Percentiles rank a stretch among this genome's conserved stretches.
Conservation (phyloP, 1,284 basidiomycete species). For the Moesziomyces sp. region DNA sequence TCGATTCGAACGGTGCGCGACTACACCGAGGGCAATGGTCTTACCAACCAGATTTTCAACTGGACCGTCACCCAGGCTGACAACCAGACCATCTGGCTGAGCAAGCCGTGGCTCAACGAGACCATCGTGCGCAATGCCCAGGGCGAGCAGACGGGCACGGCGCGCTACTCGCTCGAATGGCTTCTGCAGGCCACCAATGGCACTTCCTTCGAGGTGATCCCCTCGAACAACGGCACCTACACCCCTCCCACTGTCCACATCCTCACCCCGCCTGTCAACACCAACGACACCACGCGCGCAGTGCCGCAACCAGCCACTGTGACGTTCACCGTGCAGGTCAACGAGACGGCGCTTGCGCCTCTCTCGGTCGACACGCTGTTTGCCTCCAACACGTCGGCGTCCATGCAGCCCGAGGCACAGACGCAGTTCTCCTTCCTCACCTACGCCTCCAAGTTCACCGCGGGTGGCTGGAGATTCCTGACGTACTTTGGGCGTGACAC, state of each 20-base stretch:
- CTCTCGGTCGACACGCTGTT: conserved; percentile 68
- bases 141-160: conserved; percentile 24
- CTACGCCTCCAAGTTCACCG: conserved; percentile 69
- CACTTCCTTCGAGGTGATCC: conserved; percentile 24
- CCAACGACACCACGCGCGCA: conserved; percentile 46
- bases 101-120: conserved; percentile 69
- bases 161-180: conserved; percentile 35
- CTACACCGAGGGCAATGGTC: conserved; percentile 66
- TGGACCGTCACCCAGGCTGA: conserved; percentile 69
- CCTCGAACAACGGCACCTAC: conserved; percentile 62
- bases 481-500: conserved; percentile 70
- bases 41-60: conserved; percentile 70
- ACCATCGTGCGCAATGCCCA: conserved; percentile 30
- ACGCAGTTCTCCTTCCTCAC: conserved; percentile 68
- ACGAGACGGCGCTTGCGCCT: conserved; percentile 69
- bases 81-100: conserved; percentile 66
- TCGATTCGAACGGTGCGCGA: conserved; percentile 70
- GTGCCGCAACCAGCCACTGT: conserved; percentile 58
- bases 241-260: conserved; percentile 67
- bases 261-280: conserved; percentile 30
- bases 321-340: conserved; percentile 68
- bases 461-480: conserved; percentile 70
- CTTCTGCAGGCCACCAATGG: conserved; percentile 34
- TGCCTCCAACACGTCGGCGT: conserved; percentile 55
- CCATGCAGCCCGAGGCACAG: conserved; percentile 56